Evolutionary conservation across 108 stramenopile genomes (phyloP).

Genomic region (Skeletonema potamos): DNA sequence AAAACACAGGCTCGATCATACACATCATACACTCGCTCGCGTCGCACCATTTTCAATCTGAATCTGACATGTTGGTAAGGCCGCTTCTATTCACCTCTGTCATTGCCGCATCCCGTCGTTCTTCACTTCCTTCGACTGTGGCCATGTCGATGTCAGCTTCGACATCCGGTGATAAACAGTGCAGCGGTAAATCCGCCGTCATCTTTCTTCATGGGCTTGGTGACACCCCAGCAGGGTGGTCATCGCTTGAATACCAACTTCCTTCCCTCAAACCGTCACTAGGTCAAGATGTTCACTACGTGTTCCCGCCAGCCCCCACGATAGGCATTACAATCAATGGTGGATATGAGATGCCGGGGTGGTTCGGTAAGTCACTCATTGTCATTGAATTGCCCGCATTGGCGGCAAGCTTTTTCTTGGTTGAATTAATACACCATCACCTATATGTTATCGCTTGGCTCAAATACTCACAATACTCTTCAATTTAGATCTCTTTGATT

Average conservation of each 20-base stretch:
- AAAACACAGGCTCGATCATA: background rate
- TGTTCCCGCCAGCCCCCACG: conserved; percentile 82
- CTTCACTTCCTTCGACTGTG: conserved; percentile 4
- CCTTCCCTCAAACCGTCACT: conserved; percentile 58
- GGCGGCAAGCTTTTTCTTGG: too few relatives aligned
- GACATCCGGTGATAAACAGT: conserved; percentile 17
- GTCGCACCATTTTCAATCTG: too few relatives aligned
- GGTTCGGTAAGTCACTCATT: too few relatives aligned
- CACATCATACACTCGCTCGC: too few relatives aligned
- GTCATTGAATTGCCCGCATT: too few relatives aligned
- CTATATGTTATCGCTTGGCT: too few relatives aligned
- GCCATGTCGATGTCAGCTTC: background rate
- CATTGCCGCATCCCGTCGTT: conserved; percentile 10
- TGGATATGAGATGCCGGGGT: conserved; percentile 80
- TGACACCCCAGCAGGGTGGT: conserved; percentile 81
- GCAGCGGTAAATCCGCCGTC: conserved; percentile 41
- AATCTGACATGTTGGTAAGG: background rate
- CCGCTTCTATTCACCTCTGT: background rate
- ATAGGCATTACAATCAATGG: conserved; percentile 85
- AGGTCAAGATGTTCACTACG: conserved; percentile 53
- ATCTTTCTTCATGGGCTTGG: conserved; percentile 82
- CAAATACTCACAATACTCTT: too few relatives aligned
- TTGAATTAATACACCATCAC: too few relatives aligned
- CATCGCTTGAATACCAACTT: conserved; percentile 45
- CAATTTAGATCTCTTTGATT: conserved; percentile 86